Conservation (phyloP, 2,329 filamentous ascomycete genomes). For the Botrytis medusae region DNA sequence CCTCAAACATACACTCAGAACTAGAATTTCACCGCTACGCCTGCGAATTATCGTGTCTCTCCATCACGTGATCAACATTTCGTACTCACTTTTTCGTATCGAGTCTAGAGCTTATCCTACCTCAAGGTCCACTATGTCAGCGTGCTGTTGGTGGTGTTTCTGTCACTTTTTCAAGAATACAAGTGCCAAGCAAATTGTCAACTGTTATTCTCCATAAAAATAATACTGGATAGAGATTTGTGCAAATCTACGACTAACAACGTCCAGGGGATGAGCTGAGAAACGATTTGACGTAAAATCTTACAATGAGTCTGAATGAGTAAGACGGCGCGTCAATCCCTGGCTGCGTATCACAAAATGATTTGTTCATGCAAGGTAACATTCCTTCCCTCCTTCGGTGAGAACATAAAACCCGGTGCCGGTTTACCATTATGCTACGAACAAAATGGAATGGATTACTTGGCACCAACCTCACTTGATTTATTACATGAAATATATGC, state of each 20-base stretch:
- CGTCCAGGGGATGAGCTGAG: not conserved
- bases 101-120: not conserved
- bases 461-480: not conserved
- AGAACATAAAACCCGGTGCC: not conserved
- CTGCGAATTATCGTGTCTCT: not conserved
- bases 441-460: not conserved
- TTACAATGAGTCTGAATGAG: slow-evolving; percentile 7
- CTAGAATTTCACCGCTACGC: not conserved
- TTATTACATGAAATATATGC: not conserved
- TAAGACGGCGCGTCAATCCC: not conserved
- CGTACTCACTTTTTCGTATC: not conserved
- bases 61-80: not conserved
- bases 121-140: not conserved
- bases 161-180: not conserved
- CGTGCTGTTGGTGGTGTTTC: not conserved
- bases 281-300: not conserved
- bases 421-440: not conserved
- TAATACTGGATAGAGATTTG: not conserved
- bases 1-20: not conserved
- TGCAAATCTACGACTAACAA: not conserved
- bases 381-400: not conserved
- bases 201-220: no score
- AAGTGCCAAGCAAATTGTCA: no score
- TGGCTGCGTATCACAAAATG: not conserved
- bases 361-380: slow-evolving; percentile 12